Percentiles rank a stretch among this genome's conserved stretches.
Evolutionary conservation across 1,284 basidiomycete genomes (phyloP).

Genomic region (Fomitopsis betulina): DNA sequence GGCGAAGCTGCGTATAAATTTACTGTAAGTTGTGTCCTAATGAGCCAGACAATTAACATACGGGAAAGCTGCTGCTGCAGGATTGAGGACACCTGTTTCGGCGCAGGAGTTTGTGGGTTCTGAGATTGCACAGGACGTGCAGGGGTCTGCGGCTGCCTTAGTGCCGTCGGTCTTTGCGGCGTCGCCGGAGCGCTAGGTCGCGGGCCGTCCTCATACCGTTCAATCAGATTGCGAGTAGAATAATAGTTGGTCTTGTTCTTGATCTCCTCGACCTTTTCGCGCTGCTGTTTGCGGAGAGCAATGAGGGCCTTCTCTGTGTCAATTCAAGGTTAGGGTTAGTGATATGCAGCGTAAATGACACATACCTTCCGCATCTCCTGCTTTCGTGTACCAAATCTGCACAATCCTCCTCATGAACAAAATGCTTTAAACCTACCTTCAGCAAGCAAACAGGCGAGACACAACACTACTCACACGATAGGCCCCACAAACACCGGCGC

Average conservation of each 20-base stretch:
- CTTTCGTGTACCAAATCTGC: slow-evolving; percentile 83
- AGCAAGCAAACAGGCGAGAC: background rate
- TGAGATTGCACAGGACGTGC: slow-evolving; percentile 13
- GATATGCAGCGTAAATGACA: background rate
- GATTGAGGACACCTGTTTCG: slow-evolving; percentile 19
- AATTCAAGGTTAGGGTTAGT: background rate
- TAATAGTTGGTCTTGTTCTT: slow-evolving; percentile 98
- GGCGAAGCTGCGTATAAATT: slow-evolving; percentile 26
- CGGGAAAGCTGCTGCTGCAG: slow-evolving; percentile 37
- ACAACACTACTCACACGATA: slow-evolving; percentile 60
- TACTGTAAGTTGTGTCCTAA: background rate
- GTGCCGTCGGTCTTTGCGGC: slow-evolving; percentile 25
- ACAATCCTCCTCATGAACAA: slow-evolving; percentile 80
- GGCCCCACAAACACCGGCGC: slow-evolving; percentile 70
- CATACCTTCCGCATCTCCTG: slow-evolving; percentile 81
- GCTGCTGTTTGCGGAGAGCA: slow-evolving; percentile 73
- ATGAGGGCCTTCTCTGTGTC: slow-evolving; percentile 75
- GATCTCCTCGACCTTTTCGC: slow-evolving; percentile 90
- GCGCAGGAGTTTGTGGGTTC: slow-evolving; percentile 20
- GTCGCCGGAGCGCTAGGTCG: slow-evolving; percentile 29
- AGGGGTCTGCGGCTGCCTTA: slow-evolving; percentile 17
- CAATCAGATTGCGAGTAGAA: slow-evolving; percentile 83
- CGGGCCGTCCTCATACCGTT: slow-evolving; percentile 78
- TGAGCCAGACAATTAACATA: slow-evolving; percentile 19
- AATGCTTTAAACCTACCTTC: slow-evolving; percentile 49